A percentile compares a stretch with the other conserved stretches of the same genome.
Evolutionary conservation across 805 yeast species (phyloP).

Genomic region (Blastobotrys terrestris): DNA sequence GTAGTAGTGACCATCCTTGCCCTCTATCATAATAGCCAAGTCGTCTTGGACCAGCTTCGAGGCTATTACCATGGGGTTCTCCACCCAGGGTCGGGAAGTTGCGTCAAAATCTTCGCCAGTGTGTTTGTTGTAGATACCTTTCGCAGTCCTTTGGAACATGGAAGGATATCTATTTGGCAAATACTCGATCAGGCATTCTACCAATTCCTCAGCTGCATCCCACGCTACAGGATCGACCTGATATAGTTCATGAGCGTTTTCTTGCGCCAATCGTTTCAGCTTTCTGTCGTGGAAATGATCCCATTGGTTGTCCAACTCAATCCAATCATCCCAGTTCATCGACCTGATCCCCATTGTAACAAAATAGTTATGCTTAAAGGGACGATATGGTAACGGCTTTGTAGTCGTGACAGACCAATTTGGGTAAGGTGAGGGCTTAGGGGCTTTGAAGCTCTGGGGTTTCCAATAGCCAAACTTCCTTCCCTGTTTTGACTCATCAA

Average conservation of each 20-base stretch:
- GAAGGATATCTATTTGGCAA: neutral
- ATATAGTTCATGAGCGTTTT: slow-evolving; percentile 4
- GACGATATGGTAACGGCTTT: slow-evolving; percentile 55
- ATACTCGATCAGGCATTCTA: slow-evolving; percentile 43
- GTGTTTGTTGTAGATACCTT: neutral
- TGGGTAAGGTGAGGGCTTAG: slow-evolving; percentile 42
- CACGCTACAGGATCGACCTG: neutral
- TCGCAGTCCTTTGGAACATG: neutral
- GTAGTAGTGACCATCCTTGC: slow-evolving; percentile 38
- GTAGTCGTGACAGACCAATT: slow-evolving; percentile 47
- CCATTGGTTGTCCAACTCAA: slow-evolving; percentile 66
- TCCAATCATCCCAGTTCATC: slow-evolving; percentile 59
- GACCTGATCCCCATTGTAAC: slow-evolving; percentile 65
- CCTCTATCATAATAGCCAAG: slow-evolving; percentile 49
- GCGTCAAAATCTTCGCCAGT: neutral
- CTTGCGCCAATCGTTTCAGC: slow-evolving; percentile 40
- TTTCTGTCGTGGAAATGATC: slow-evolving; percentile 47
- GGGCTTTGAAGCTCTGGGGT: slow-evolving; percentile 35
- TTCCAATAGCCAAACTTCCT: slow-evolving; percentile 7
- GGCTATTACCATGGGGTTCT: neutral
- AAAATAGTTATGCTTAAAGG: slow-evolving; percentile 58
- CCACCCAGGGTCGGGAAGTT: neutral
- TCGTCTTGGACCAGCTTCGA: slow-evolving; percentile 49
- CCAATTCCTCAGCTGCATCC: slow-evolving; percentile 45
- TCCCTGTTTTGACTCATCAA: neutral